phyloP scores from a whole-genome alignment of 2,329 filamentous ascomycete species.

The Venturia pyrina region DNA sequence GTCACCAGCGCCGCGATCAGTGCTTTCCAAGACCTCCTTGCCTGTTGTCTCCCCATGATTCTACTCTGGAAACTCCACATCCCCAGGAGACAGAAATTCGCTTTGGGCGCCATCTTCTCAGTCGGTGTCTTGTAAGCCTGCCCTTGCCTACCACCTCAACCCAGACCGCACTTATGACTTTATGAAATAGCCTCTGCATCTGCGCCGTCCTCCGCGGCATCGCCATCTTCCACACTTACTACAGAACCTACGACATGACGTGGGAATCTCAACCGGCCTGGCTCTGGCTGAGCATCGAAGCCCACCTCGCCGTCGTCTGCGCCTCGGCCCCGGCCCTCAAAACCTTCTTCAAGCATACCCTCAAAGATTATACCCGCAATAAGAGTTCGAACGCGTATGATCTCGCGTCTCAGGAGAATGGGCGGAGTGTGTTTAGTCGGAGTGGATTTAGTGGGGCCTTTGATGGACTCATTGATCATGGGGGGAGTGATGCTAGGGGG shows the following conservation, averaged over 20 bases:
- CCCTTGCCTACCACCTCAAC: no score
- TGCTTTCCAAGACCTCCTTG: conserved; percentile 16
- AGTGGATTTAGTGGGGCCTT: background rate
- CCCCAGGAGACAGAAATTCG: conserved; percentile 15
- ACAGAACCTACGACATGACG: conserved; percentile 12
- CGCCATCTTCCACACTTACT: conserved; percentile 4
- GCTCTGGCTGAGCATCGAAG: conserved; percentile 10
- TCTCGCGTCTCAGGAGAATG: background rate
- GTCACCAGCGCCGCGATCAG: conserved; percentile 15
- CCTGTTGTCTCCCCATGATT: conserved; percentile 16
- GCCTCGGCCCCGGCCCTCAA: conserved; percentile 11
- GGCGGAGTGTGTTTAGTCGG: background rate
- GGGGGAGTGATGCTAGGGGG: no score
- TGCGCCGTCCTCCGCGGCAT: conserved; percentile 15
- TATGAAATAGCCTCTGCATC: conserved; percentile 4
- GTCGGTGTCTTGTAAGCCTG: conserved; percentile 18
- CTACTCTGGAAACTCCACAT: conserved; percentile 16
- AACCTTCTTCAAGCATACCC: conserved; percentile 12
- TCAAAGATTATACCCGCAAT: background rate
- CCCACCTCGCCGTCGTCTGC: conserved; percentile 10
- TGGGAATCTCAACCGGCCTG: conserved; percentile 10
- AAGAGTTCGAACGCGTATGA: background rate
- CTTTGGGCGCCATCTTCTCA: conserved; percentile 9
- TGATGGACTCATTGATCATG: background rate
- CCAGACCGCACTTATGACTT: no score